A percentile compares a stretch with the other conserved stretches of the same genome.
phyloP scores from a whole-genome alignment of 306 rosid species.

The Heteromeles arbutifolia region DNA sequence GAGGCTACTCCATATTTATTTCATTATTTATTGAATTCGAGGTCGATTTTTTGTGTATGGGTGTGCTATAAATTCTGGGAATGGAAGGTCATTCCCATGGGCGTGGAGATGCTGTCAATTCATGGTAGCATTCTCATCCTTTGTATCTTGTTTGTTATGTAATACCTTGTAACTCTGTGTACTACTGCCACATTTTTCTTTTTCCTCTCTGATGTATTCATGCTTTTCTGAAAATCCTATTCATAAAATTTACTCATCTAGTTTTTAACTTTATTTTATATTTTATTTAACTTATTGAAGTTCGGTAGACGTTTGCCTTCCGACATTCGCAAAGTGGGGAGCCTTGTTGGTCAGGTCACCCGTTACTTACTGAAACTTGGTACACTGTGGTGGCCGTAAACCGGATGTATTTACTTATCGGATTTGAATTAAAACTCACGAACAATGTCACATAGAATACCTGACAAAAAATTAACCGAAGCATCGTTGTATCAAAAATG shows the following conservation, averaged over 20 bases:
- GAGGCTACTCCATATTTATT: slow-evolving; percentile 37
- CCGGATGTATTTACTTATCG: too few species aligned
- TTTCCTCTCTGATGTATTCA: neutral
- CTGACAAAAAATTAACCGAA: neutral
- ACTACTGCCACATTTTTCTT: neutral
- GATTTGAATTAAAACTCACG: too few species aligned
- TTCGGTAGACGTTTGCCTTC: too few species aligned
- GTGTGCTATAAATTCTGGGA: slow-evolving; percentile 38
- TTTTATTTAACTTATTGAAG: too few species aligned
- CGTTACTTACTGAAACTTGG: too few species aligned
- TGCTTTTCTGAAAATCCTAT: neutral
- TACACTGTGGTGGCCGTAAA: too few species aligned
- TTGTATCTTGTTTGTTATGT: slow-evolving; percentile 31
- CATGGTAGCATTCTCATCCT: slow-evolving; percentile 16
- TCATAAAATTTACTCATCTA: neutral
- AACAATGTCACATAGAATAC: neutral
- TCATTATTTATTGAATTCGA: slow-evolving; percentile 31
- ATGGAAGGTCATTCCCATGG: slow-evolving; percentile 54
- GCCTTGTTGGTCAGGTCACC: too few species aligned
- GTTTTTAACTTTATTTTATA: too few species aligned
- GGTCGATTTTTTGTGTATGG: slow-evolving; percentile 32
- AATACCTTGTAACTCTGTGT: slow-evolving; percentile 38
- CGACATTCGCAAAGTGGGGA: too few species aligned
- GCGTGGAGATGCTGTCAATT: slow-evolving; percentile 27
- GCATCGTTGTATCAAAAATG: too few species aligned